Base-by-base conservation (phyloP, 2,329 filamentous ascomycete genomes). In the Apiospora kogelbergensis region DNA sequence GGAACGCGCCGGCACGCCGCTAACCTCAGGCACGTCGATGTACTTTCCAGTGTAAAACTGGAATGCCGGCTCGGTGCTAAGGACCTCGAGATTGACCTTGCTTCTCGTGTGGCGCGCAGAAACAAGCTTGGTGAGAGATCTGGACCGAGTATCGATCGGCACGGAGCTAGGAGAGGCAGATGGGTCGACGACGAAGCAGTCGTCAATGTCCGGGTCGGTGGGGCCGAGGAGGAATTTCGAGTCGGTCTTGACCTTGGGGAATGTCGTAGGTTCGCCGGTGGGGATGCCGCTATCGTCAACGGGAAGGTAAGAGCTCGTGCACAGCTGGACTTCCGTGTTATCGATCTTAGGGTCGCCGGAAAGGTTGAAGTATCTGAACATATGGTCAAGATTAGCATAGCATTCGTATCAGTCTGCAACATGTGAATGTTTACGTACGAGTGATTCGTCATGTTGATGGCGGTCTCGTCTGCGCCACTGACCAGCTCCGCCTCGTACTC, bases 21-120 rank as follows among this genome's bases (percentile, higher is more conserved):
- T 85, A 3, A 89, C 84, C 40, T 84, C 91, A 0, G 93, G 91
- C 15, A 97, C 91, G 74, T 96, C 84, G 73, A 97, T 94, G 77
- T 90, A 91, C 77, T 93, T 91, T 72, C 95, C 96, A 0, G 94
- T 97, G 82, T 98, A 98, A 83, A 98, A 97, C 80, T 98, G 95
- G 85, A 98, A 98, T 0, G 94, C 93, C 0, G 96, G 96, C 84
- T 98, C 95, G 0, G 95, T 98, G 83, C 93, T 96, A 76, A 90
- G 84, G 6, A 97, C 91, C 80, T 98, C 93, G 65, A 98, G 89
- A 78, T 97, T 91, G 73, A 98, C 86, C 71, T 89, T 89, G 37
- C 90, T 91, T 65, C 84, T 84, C 6, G 93, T 89, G 79, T 98
- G 93, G 79, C 87, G 88, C 69, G 96, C 92, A 30, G 88, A 84